Percentiles rank a stretch among this genome's conserved stretches.
phyloP scores from a whole-genome alignment of 2,329 filamentous ascomycete genomes.

The Trichoderma atroviride region DNA sequence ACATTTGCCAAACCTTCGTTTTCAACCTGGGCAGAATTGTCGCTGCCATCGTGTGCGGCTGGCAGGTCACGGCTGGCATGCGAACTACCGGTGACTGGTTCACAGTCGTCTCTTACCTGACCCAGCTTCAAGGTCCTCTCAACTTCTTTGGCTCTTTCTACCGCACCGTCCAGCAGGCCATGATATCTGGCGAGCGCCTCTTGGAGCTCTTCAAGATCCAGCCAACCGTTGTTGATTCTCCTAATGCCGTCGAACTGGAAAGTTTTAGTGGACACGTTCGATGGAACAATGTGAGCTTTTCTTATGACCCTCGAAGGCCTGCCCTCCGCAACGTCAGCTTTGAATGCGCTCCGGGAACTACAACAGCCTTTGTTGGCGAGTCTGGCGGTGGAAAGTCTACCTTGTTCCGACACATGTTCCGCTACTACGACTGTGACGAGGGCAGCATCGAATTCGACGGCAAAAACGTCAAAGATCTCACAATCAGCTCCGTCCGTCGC shows the following conservation, averaged over 20 bases:
- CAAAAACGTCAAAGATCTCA: slow-evolving; percentile 79
- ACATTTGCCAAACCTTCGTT: slow-evolving; percentile 77
- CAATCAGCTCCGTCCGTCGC: slow-evolving; percentile 87
- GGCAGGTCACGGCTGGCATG: slow-evolving; percentile 70
- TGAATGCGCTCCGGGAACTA: slow-evolving; percentile 84
- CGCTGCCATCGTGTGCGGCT: slow-evolving; percentile 73
- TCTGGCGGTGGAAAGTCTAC: slow-evolving; percentile 98
- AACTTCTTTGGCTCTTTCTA: slow-evolving; percentile 96
- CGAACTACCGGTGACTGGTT: slow-evolving; percentile 73
- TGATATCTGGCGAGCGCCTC: slow-evolving; percentile 96
- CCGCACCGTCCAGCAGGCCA: slow-evolving; percentile 89
- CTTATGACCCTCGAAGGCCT: slow-evolving; percentile 84
- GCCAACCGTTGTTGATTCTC: slow-evolving; percentile 83
- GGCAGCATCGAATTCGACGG: slow-evolving; percentile 86
- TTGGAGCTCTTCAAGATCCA: slow-evolving; percentile 95
- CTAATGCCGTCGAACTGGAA: slow-evolving; percentile 63
- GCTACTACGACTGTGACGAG: slow-evolving; percentile 85
- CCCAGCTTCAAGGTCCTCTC: slow-evolving; percentile 76
- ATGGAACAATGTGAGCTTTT: slow-evolving; percentile 88
- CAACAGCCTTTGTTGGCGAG: slow-evolving; percentile 93
- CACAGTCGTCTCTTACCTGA: slow-evolving; percentile 73
- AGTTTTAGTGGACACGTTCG: slow-evolving; percentile 78
- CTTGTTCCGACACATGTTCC: slow-evolving; percentile 91
- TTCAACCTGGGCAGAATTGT: slow-evolving; percentile 77
- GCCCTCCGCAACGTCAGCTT: slow-evolving; percentile 85